phyloP scores from a whole-genome alignment of 129 eudicot genomes.

The Dittrichia graveolens region DNA sequence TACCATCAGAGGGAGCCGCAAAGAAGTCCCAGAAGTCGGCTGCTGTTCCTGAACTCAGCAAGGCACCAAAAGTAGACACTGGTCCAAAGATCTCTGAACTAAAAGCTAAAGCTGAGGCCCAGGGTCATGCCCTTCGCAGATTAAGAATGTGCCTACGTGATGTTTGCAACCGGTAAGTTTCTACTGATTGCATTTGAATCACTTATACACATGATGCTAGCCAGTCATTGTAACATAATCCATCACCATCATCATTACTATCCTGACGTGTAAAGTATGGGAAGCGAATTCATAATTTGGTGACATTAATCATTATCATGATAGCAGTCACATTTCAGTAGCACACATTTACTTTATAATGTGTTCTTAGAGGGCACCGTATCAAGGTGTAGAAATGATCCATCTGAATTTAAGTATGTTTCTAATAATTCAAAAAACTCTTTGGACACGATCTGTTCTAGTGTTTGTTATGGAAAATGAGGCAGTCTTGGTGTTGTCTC shows the following conservation, averaged over 20 bases:
- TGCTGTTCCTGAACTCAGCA: slow-evolving; percentile 84
- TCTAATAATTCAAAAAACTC: no score
- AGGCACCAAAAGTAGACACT: slow-evolving; percentile 87
- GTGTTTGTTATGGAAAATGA: no score
- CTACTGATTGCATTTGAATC: neutral
- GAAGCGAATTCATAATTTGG: no score
- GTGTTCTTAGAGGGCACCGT: no score
- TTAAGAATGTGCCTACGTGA: slow-evolving; percentile 98
- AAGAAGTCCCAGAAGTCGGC: slow-evolving; percentile 44
- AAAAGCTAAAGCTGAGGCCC: slow-evolving; percentile 86
- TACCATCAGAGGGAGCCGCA: slow-evolving; percentile 51
- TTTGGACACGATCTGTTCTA: no score
- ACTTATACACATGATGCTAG: neutral
- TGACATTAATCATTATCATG: no score
- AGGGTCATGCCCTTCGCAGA: slow-evolving; percentile 94
- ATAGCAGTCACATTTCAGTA: no score
- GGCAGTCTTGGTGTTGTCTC: no score
- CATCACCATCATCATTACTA: neutral
- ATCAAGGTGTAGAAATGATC: no score
- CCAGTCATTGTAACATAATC: neutral
- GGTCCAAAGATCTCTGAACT: slow-evolving; percentile 95
- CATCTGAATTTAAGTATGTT: no score
- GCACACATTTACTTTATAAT: no score
- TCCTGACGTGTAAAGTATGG: no score
- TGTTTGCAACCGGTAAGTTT: slow-evolving; percentile 82